These are phyloP conservation scores for Starmerella ratchasimensis DNA, from an alignment of 805 yeast genomes.

Conservation along the genomic window DNA sequence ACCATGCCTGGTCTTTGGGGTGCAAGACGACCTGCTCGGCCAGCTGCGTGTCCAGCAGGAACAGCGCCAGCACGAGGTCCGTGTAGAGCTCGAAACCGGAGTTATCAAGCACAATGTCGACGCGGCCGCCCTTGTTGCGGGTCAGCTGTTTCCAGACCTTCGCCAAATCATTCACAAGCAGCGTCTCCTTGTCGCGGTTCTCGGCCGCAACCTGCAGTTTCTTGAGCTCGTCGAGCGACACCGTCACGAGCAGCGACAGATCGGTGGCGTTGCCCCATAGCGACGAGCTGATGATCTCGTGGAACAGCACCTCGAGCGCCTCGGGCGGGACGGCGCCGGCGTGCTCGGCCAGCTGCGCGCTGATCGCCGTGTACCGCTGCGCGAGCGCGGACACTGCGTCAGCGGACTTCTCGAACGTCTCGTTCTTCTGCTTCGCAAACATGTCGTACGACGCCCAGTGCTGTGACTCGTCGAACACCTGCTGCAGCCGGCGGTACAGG, in stretches of 20 bases:
- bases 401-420: constrained; percentile 60
- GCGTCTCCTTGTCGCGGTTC: constrained; percentile 67
- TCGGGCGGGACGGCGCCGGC: constrained; percentile 22
- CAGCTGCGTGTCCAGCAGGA: constrained; percentile 57
- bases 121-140: constrained; percentile 30
- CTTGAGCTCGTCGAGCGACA: constrained; percentile 64
- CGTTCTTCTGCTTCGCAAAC: constrained; percentile 54
- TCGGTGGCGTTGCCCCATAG: constrained; percentile 99
- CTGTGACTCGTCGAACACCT: constrained; percentile 23
- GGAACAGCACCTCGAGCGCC: constrained; percentile 45
- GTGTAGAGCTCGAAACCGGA: constrained; percentile 91
- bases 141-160: constrained; percentile 42
- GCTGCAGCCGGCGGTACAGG: constrained; percentile 44
- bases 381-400: constrained; percentile 75
- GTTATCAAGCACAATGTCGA: constrained; percentile 81
- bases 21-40: constrained; percentile 58
- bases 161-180: constrained; percentile 61
- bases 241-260: constrained; percentile 69
- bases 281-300: constrained; percentile 75
- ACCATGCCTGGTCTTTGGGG: constrained; percentile 89
- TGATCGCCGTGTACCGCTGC: constrained; percentile 38
- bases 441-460: constrained; percentile 53
- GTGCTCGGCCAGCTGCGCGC: constrained; percentile 17
- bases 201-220: constrained; percentile 75
- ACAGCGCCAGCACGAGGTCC: constrained; percentile 55